Evolutionary conservation across 106 monocot species (phyloP).

Genomic region (Allium cepa): DNA sequence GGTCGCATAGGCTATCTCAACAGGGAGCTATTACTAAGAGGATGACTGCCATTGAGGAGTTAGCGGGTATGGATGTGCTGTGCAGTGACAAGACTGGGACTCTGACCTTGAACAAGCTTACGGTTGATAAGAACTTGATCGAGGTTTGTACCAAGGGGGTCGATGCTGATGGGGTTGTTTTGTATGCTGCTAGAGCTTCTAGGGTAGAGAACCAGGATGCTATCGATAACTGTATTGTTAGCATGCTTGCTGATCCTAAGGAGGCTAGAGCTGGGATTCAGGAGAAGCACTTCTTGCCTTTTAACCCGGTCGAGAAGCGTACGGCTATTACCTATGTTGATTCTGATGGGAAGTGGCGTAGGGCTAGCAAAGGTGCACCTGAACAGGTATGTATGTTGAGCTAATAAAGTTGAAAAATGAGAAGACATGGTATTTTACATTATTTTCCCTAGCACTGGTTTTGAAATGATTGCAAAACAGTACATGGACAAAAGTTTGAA

Average conservation of each 20-base stretch:
- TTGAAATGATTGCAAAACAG: conserved; percentile 8
- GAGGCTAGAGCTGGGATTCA: conserved; percentile 24
- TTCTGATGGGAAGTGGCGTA: too few species aligned
- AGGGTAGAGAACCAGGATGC: conserved; percentile 84
- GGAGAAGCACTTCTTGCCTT: too few species aligned
- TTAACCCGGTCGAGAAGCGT: too few species aligned
- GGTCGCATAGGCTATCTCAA: conserved; percentile 55
- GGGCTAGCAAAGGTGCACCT: too few species aligned
- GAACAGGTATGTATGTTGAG: too few species aligned
- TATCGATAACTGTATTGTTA: conserved; percentile 78
- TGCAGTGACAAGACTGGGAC: conserved; percentile 92
- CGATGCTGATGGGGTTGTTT: conserved; percentile 56
- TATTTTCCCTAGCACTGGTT: conserved; percentile 30
- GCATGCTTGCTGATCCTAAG: conserved; percentile 84
- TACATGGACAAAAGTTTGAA: not conserved
- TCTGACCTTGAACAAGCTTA: conserved; percentile 60
- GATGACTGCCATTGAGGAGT: conserved; percentile 78
- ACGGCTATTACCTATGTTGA: too few species aligned
- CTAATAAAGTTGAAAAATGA: conserved; percentile 19
- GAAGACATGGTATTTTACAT: conserved; percentile 27
- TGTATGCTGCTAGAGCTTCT: conserved; percentile 70
- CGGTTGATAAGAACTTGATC: not conserved
- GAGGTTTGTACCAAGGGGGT: conserved; percentile 68
- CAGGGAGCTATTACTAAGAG: conserved; percentile 73
- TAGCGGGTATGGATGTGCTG: conserved; percentile 22